Conservation (phyloP, 2,329 filamentous ascomycete species). For the Penicillium sp. region DNA sequence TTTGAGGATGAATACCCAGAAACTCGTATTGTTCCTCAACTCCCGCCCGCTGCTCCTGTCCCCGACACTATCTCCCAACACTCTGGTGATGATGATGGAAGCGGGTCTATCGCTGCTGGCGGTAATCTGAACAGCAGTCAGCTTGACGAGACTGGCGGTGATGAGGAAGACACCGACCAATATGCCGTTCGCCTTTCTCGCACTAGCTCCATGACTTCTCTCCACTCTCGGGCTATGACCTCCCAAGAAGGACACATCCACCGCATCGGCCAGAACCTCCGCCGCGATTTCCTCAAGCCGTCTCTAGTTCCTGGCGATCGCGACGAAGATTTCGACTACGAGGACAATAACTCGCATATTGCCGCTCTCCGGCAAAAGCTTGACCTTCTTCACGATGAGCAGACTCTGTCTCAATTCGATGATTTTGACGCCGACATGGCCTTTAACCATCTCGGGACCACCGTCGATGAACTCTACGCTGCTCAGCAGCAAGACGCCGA, state of each 20-base stretch:
- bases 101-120: conserved; percentile 32
- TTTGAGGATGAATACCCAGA: conserved; percentile 97
- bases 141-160: conserved; percentile 35
- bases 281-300: conserved; percentile 59
- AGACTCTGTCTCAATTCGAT: conserved; percentile 41
- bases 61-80: conserved; percentile 35
- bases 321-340: conserved; percentile 18
- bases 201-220: conserved; percentile 64
- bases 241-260: conserved; percentile 70
- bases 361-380: conserved; percentile 44
- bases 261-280: conserved; percentile 64
- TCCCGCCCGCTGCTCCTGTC: conserved; percentile 18
- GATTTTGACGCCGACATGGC: conserved; percentile 40
- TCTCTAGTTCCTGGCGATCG: conserved; percentile 42
- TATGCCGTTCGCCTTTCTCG: conserved; percentile 53
- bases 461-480: conserved; percentile 45
- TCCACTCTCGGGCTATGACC: conserved; percentile 62
- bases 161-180: conserved; percentile 43
- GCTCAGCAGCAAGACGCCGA: conserved; percentile 44
- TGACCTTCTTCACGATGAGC: conserved; percentile 43
- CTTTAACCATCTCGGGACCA: conserved; percentile 44
- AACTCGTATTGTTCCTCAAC: conserved; percentile 56
- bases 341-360: conserved; percentile 43
- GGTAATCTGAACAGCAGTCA: conserved; percentile 22
- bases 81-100: conserved; percentile 33